These are phyloP conservation scores for Knoxdaviesia proteae DNA, from an alignment of 2,329 filamentous ascomycete genomes.

Conservation along the genomic window DNA sequence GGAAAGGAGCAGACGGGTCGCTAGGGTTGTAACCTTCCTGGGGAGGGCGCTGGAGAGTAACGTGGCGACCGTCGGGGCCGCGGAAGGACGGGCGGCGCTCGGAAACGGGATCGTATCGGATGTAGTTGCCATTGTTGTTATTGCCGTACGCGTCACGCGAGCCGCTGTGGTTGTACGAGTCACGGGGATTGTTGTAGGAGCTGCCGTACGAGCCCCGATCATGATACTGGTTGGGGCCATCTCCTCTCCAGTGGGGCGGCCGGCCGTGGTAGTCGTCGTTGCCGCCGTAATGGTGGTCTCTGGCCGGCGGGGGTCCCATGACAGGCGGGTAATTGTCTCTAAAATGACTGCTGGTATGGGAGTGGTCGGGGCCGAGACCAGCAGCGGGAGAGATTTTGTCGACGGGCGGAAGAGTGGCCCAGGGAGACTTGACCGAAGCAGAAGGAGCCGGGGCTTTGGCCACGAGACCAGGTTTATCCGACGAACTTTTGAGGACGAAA, in stretches of 20 bases:
- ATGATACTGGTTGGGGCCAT: no score
- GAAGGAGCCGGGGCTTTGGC: conserved; percentile 48
- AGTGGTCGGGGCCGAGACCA: neutral
- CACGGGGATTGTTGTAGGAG: no score
- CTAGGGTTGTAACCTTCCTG: conserved; percentile 41
- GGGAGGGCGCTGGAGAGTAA: conserved; percentile 50
- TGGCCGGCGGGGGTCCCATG: no score
- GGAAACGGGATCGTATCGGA: conserved; percentile 71
- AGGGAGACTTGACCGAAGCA: conserved; percentile 68
- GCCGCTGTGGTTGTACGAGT: no score
- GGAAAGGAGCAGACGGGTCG: conserved; percentile 73
- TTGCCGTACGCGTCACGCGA: no score
- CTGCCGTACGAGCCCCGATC: no score
- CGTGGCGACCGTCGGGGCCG: conserved; percentile 12
- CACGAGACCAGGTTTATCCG: conserved; percentile 52
- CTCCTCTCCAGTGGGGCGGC: no score
- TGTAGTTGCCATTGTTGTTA: no score
- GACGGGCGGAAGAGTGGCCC: conserved; percentile 70
- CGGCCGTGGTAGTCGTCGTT: no score
- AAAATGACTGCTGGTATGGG: no score
- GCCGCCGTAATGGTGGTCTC: no score
- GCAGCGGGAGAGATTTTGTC: conserved; percentile 56
- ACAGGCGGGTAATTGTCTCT: no score
- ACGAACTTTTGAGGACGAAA: conserved; percentile 34
- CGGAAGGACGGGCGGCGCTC: conserved; percentile 55